phyloP scores from a whole-genome alignment of 1,284 basidiomycete species.

The Ganoderma boninense region DNA sequence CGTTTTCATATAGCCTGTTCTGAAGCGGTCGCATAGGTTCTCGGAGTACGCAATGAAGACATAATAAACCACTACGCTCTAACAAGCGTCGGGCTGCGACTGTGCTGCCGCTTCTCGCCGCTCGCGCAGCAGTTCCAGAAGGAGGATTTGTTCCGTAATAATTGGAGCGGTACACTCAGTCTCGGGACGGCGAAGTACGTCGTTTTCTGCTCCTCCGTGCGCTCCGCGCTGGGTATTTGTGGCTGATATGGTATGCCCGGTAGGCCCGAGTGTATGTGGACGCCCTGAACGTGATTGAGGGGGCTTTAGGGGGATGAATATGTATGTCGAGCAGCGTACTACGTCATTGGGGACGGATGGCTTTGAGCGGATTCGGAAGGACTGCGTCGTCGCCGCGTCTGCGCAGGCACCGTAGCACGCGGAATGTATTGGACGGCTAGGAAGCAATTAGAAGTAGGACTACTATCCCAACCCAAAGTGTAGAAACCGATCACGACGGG shows the following conservation, averaged over 20 bases:
- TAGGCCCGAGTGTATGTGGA: conserved; percentile 50
- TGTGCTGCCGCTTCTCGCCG: conserved; percentile 37
- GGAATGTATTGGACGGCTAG: background rate
- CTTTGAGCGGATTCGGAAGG: conserved; percentile 41
- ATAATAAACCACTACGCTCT: conserved; percentile 52
- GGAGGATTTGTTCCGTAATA: conserved; percentile 45
- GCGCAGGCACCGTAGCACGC: background rate
- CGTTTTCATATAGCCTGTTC: background rate
- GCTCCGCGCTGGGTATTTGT: background rate
- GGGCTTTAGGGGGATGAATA: conserved; percentile 48
- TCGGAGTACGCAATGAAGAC: conserved; percentile 50
- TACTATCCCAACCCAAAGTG: background rate
- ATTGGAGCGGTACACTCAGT: conserved; percentile 47
- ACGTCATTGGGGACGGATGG: conserved; percentile 46
- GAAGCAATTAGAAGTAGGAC: background rate
- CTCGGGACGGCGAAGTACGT: conserved; percentile 49
- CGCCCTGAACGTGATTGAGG: conserved; percentile 44
- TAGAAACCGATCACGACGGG: background rate
- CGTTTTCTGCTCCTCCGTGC: background rate
- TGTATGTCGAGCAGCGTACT: conserved; percentile 43
- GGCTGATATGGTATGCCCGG: conserved; percentile 7
- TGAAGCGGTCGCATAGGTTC: conserved; percentile 40
- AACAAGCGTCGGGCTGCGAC: conserved; percentile 50
- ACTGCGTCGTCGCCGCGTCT: conserved; percentile 16
- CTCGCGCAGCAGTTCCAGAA: conserved; percentile 45